These are phyloP conservation scores for Curvularia sp. DNA, from an alignment of 2,329 filamentous ascomycete species.

Conservation along the genomic window DNA sequence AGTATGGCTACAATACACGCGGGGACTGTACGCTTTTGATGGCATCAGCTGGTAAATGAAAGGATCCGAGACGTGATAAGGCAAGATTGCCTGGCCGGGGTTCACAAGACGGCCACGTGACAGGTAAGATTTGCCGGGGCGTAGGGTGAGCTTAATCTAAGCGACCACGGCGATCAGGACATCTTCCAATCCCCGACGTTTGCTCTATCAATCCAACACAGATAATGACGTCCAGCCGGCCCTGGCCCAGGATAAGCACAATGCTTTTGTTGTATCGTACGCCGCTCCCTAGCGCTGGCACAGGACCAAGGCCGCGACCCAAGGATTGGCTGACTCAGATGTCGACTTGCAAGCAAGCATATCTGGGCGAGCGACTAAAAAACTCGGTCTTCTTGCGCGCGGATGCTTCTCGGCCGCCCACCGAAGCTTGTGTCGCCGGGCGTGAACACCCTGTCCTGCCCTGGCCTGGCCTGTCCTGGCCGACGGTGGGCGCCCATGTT, in stretches of 20 bases:
- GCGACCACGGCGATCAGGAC: constrained; percentile 5
- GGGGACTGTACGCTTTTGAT: too few species aligned
- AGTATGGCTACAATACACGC: too few species aligned
- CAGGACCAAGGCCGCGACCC: background rate
- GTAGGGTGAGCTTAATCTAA: constrained; percentile 12
- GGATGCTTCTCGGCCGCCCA: constrained; percentile 3
- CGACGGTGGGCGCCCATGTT: background rate
- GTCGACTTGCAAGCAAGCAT: constrained; percentile 3
- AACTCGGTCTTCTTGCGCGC: background rate
- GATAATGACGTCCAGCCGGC: constrained; percentile 4
- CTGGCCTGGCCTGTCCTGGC: background rate
- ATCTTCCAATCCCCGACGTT: constrained; percentile 15
- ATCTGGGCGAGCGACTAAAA: background rate
- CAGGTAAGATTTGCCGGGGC: background rate
- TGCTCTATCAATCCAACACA: constrained; percentile 11
- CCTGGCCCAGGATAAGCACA: constrained; percentile 4
- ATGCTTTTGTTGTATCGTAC: background rate
- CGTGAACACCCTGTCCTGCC: background rate
- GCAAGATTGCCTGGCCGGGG: background rate
- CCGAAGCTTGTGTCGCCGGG: constrained; percentile 9
- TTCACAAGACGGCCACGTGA: constrained; percentile 4
- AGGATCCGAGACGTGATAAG: background rate
- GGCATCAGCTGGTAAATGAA: background rate
- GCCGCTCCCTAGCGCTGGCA: background rate
- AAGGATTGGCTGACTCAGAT: constrained; percentile 2